Conservation (phyloP, 352 stramenopile species). For the Phytophthora syringae region DNA sequence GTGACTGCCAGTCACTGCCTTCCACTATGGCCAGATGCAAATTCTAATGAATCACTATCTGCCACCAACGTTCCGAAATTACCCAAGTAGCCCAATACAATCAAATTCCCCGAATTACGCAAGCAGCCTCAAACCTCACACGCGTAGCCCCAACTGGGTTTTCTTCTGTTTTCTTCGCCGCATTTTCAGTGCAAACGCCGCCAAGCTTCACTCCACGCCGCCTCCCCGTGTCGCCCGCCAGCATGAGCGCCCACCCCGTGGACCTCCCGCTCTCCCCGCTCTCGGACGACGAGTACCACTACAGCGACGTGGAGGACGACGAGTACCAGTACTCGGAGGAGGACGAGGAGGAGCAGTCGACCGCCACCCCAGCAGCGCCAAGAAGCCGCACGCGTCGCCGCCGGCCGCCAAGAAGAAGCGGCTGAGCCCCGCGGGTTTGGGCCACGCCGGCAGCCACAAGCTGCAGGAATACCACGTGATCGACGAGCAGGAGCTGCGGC, state of each 20-base stretch:
- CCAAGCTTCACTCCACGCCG: background rate
- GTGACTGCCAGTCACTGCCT: no score
- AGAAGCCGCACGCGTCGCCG: conserved; percentile 52
- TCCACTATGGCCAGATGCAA: background rate
- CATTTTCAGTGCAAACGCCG: conserved; percentile 31
- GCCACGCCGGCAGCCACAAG: conserved; percentile 31
- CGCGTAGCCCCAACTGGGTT: background rate
- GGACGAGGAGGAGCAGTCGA: conserved; percentile 42
- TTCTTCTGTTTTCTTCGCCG: conserved; percentile 25
- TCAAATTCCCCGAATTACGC: no score
- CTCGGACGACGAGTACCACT: conserved; percentile 86
- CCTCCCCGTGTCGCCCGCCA: conserved; percentile 5
- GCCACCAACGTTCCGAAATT: no score
- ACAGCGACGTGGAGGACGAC: conserved; percentile 81
- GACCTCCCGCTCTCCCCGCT: conserved; percentile 49
- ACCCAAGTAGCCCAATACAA: no score
- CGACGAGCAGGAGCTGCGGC: conserved; percentile 80
- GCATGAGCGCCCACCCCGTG: conserved; percentile 25
- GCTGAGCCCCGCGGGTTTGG: conserved; percentile 47
- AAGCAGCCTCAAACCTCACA: no score
- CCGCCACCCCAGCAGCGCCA: conserved; percentile 24
- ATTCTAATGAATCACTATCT: no score
- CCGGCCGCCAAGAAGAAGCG: conserved; percentile 80
- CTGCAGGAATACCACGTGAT: conserved; percentile 84
- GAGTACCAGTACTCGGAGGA: conserved; percentile 80